Conservation (phyloP, 176 grass and related monocot species). For the Cymbopogon citratus region DNA sequence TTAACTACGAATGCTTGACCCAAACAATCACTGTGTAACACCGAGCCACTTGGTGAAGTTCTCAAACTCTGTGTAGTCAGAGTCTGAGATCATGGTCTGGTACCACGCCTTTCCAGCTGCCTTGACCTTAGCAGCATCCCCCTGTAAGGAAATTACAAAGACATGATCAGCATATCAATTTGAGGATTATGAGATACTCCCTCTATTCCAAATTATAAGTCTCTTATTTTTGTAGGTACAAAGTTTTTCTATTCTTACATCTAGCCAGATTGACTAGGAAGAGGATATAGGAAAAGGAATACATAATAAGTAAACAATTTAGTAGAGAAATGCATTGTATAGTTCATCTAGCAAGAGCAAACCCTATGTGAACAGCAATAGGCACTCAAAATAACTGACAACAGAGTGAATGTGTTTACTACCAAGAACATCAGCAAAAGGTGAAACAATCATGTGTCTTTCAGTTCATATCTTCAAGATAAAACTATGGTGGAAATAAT, state of each 20-base stretch:
- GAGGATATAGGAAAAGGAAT: background rate
- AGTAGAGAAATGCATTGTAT: background rate
- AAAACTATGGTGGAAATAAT: background rate
- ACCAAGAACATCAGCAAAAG: background rate
- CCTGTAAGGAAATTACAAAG: slow-evolving; percentile 4
- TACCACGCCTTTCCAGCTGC: slow-evolving; percentile 73
- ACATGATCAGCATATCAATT: background rate
- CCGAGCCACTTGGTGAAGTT: slow-evolving; percentile 90
- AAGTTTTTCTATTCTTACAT: background rate
- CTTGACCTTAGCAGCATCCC: slow-evolving; percentile 49
- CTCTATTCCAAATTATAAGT: background rate
- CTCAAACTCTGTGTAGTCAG: slow-evolving; percentile 66
- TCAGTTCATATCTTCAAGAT: background rate
- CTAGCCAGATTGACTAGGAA: background rate
- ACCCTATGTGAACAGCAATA: background rate
- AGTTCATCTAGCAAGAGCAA: background rate
- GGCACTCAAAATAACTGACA: background rate
- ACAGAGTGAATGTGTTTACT: too few species aligned
- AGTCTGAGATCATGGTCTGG: slow-evolving; percentile 80
- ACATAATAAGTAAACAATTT: background rate
- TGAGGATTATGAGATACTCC: background rate
- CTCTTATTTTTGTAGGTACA: background rate
- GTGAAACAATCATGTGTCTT: background rate
- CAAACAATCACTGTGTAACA: slow-evolving; percentile 53
- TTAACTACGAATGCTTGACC: background rate